A percentile compares a stretch with the other conserved stretches of the same genome.
These are phyloP conservation scores for Cicer bijugum DNA, from an alignment of 306 rosid species.

Conservation along the genomic window DNA sequence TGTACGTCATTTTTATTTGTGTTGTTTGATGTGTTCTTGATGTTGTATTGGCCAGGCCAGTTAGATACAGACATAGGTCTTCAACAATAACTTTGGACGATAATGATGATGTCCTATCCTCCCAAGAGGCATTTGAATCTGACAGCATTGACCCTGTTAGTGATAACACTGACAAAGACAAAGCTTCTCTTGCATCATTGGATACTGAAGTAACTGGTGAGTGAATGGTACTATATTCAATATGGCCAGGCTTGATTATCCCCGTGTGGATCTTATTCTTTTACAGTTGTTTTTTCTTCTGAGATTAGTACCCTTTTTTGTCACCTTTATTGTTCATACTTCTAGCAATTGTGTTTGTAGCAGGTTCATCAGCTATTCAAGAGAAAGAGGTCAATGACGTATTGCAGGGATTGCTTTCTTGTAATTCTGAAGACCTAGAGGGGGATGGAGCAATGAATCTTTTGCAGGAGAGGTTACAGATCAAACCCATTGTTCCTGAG, in stretches of 20 bases:
- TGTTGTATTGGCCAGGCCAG: constrained; percentile 54
- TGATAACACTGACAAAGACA: constrained; percentile 46
- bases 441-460: constrained; percentile 56
- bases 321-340: not conserved
- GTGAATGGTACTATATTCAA: constrained; percentile 10
- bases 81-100: constrained; percentile 43
- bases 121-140: constrained; percentile 59
- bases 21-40: constrained; percentile 41
- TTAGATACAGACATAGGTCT: constrained; percentile 66
- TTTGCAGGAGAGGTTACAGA: constrained; percentile 72
- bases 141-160: constrained; percentile 44
- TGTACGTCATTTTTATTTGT: constrained; percentile 20
- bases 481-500: constrained; percentile 66
- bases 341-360: constrained; percentile 24
- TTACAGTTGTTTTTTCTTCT: not conserved
- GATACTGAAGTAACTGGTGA: constrained; percentile 59
- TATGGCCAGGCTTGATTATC: constrained; percentile 7
- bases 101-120: constrained; percentile 46
- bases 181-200: constrained; percentile 35
- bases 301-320: not conserved
- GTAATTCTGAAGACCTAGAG: constrained; percentile 63
- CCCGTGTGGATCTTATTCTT: not conserved
- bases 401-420: constrained; percentile 63
- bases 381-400: constrained; percentile 51
- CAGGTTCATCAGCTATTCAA: constrained; percentile 57